A percentile compares a stretch with the other conserved stretches of the same genome.
Evolutionary conservation across 768 basidiomycete species (phyloP).

Genomic region (Boletus speciosus): DNA sequence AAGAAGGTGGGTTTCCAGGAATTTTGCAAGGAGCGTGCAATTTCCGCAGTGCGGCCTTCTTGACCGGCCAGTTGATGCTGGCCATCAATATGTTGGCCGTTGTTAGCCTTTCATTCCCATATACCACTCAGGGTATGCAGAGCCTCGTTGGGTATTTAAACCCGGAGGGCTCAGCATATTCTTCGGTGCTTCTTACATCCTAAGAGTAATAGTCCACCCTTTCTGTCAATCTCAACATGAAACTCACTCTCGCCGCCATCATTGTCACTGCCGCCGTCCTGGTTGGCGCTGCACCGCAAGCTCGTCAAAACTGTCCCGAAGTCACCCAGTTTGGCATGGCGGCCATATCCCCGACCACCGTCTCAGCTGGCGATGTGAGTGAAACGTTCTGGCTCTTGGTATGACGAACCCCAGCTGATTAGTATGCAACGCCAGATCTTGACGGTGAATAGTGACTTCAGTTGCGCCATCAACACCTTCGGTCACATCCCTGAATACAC

Average conservation of each 20-base stretch:
- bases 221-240: constrained; percentile 12
- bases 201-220: neutral
- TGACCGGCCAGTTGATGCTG: neutral
- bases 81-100: no score
- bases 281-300: constrained; percentile 13
- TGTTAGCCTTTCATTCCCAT: neutral
- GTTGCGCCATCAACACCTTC: constrained; percentile 22
- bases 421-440: constrained; percentile 11
- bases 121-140: neutral
- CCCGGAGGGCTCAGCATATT: neutral
- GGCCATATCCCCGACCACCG: constrained; percentile 16
- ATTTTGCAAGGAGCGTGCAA: neutral
- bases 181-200: neutral
- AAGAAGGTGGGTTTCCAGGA: neutral
- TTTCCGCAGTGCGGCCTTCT: constrained; percentile 1
- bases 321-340: constrained; percentile 21
- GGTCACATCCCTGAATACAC: constrained; percentile 22
- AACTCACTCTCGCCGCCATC: constrained; percentile 10
- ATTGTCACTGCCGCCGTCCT: constrained; percentile 7
- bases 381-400: neutral
- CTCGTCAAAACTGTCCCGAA: constrained; percentile 12
- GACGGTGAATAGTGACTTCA: constrained; percentile 22
- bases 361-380: constrained; percentile 27
- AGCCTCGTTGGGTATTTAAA: neutral
- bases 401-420: neutral